Percentiles rank a stretch among this genome's conserved stretches.
Conservation (phyloP, 495 filamentous ascomycete species). For the Aspergillus nidulans region DNA sequence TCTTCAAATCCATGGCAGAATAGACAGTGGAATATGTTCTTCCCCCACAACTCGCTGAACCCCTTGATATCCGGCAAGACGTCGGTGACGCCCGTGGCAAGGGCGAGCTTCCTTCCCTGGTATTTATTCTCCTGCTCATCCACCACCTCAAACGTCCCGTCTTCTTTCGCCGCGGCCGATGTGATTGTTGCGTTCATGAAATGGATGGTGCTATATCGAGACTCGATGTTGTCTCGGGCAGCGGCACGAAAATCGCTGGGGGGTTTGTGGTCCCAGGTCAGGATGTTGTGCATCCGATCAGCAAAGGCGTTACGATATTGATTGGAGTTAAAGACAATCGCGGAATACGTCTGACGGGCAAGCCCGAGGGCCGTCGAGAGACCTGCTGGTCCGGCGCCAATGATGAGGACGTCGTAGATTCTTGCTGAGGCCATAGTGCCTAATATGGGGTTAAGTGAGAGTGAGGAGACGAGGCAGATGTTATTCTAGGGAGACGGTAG, state of each 20-base stretch:
- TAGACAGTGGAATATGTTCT: conserved; percentile 40
- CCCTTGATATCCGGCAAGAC: conserved; percentile 28
- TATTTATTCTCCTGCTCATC: conserved; percentile 28
- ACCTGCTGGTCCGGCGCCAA: conserved; percentile 56
- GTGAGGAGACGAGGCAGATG: too few species aligned
- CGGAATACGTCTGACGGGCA: conserved; percentile 42
- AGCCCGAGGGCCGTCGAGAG: conserved; percentile 45
- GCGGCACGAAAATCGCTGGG: conserved; percentile 38
- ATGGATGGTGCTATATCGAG: conserved; percentile 38
- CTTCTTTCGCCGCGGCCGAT: neutral
- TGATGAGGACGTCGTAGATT: conserved; percentile 50
- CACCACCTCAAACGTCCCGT: neutral
- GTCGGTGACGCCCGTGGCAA: conserved; percentile 46
- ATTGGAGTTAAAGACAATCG: conserved; percentile 46
- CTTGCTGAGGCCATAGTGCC: too few species aligned
- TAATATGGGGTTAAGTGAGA: too few species aligned
- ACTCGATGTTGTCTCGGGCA: conserved; percentile 29
- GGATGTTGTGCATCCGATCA: conserved; percentile 50
- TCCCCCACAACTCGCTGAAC: conserved; percentile 28
- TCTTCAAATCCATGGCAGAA: conserved; percentile 48
- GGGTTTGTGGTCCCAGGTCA: conserved; percentile 42
- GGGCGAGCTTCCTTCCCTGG: conserved; percentile 43
- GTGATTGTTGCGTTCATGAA: conserved; percentile 31
- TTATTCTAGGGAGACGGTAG: too few species aligned
- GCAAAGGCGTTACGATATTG: conserved; percentile 45